phyloP scores from a whole-genome alignment of 2,329 filamentous ascomycete genomes.

The Fonsecaea monophora region DNA sequence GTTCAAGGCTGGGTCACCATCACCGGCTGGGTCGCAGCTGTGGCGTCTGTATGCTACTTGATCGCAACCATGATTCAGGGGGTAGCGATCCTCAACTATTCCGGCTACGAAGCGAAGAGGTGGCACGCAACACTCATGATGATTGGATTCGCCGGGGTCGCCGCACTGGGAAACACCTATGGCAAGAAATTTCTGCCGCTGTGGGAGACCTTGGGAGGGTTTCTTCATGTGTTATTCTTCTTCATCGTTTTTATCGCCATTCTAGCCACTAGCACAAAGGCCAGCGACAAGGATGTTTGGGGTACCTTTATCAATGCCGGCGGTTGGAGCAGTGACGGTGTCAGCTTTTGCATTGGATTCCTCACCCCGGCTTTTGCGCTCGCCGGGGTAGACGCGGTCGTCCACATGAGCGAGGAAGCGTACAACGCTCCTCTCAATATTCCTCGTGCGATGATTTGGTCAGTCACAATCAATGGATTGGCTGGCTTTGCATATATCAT shows the following conservation, averaged over 20 bases:
- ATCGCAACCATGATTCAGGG: slow-evolving; percentile 46
- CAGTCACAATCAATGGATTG: slow-evolving; percentile 56
- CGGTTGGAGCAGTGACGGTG: slow-evolving; percentile 52
- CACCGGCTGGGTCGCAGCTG: slow-evolving; percentile 49
- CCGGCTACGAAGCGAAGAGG: slow-evolving; percentile 45
- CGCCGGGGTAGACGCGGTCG: slow-evolving; percentile 38
- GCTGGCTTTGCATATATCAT: slow-evolving; percentile 57
- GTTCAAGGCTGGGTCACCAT: slow-evolving; percentile 46
- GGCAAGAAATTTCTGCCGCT: slow-evolving; percentile 44
- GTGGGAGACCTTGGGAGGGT: slow-evolving; percentile 41
- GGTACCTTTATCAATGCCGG: slow-evolving; percentile 54
- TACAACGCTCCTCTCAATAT: slow-evolving; percentile 57
- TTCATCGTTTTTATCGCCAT: slow-evolving; percentile 49
- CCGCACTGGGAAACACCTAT: slow-evolving; percentile 43
- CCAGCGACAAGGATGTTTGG: slow-evolving; percentile 52
- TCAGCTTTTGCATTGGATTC: slow-evolving; percentile 56
- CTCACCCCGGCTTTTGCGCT: slow-evolving; percentile 44
- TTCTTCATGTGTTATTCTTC: slow-evolving; percentile 48
- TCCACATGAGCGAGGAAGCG: slow-evolving; percentile 55
- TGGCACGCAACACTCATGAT: slow-evolving; percentile 53
- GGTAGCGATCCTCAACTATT: slow-evolving; percentile 47
- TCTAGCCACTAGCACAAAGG: slow-evolving; percentile 45
- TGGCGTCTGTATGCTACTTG: slow-evolving; percentile 46
- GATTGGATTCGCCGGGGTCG: slow-evolving; percentile 46
- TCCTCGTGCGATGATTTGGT: slow-evolving; percentile 57